These are phyloP conservation scores for Salix dunnii DNA, from an alignment of 345 rosid genomes.

Conservation along the genomic window DNA sequence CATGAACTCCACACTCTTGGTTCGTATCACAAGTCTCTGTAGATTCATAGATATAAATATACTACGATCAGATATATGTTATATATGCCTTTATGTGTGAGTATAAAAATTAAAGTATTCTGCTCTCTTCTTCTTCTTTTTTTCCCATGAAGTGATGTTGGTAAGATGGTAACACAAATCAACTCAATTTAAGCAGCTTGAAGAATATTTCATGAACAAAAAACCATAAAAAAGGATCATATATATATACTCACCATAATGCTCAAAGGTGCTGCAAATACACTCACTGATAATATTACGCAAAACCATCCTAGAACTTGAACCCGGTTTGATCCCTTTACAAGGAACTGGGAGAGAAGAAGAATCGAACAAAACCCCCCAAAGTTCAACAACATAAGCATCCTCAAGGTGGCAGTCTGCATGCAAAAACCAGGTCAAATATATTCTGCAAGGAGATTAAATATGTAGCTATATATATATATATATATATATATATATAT, in stretches of 20 bases:
- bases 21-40: slow-evolving; percentile 22
- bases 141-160: background rate
- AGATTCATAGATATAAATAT: background rate
- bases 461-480: too few species aligned
- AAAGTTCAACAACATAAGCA: slow-evolving; percentile 42
- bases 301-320: slow-evolving; percentile 54
- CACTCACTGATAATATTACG: slow-evolving; percentile 46
- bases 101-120: too few species aligned
- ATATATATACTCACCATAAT: slow-evolving; percentile 39
- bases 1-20: slow-evolving; percentile 47
- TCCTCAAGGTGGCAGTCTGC: slow-evolving; percentile 49
- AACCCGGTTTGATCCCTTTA: slow-evolving; percentile 40
- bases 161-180: background rate
- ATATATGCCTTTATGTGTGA: background rate
- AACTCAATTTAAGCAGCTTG: background rate
- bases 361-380: slow-evolving; percentile 45
- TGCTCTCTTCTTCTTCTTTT: too few species aligned
- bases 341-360: slow-evolving; percentile 41
- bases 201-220: background rate
- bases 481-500: too few species aligned
- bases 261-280: slow-evolving; percentile 62
- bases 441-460: background rate
- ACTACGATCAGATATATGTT: too few species aligned
- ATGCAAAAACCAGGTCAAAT: slow-evolving; percentile 20
- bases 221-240: background rate